Conservation (phyloP, 1,284 basidiomycete genomes). For the Ganoderma meredithae region DNA sequence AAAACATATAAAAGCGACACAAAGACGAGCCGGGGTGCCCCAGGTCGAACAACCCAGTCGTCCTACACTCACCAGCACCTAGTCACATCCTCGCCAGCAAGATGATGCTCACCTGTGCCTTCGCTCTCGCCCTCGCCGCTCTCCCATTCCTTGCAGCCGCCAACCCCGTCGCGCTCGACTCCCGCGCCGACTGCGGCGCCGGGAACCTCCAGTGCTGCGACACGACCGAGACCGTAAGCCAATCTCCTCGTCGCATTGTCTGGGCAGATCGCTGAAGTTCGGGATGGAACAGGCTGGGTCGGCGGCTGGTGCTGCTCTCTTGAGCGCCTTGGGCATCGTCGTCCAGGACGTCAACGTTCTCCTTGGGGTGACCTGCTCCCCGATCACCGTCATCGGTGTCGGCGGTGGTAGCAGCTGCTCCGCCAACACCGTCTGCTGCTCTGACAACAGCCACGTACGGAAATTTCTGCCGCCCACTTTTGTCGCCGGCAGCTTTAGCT, state of each 20-base stretch:
- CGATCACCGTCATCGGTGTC: conserved; percentile 38
- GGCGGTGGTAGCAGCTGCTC: conserved; percentile 33
- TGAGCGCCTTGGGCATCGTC: conserved; percentile 36
- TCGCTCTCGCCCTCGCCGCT: conserved; percentile 18
- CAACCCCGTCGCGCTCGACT: conserved; percentile 26
- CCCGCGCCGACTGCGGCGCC: conserved; percentile 34
- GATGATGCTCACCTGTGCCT: conserved; percentile 26
- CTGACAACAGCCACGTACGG: conserved; percentile 32
- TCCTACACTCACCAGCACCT: conserved; percentile 9
- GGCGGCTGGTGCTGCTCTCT: conserved; percentile 16
- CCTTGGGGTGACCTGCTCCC: conserved; percentile 41
- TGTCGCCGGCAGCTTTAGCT: background rate
- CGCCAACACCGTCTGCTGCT: conserved; percentile 31
- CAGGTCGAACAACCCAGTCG: conserved; percentile 21
- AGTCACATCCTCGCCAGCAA: background rate
- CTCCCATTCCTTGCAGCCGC: conserved; percentile 34
- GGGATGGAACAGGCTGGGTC: conserved; percentile 22
- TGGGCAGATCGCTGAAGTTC: background rate
- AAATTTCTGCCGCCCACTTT: background rate
- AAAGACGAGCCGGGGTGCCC: background rate
- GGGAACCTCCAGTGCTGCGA: conserved; percentile 40
- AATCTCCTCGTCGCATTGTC: background rate
- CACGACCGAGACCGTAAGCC: conserved; percentile 14
- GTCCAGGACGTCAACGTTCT: conserved; percentile 35
- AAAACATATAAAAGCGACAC: conserved; percentile 3